phyloP scores from a whole-genome alignment of 495 filamentous ascomycete species.

The Penicillium paradoxum region DNA sequence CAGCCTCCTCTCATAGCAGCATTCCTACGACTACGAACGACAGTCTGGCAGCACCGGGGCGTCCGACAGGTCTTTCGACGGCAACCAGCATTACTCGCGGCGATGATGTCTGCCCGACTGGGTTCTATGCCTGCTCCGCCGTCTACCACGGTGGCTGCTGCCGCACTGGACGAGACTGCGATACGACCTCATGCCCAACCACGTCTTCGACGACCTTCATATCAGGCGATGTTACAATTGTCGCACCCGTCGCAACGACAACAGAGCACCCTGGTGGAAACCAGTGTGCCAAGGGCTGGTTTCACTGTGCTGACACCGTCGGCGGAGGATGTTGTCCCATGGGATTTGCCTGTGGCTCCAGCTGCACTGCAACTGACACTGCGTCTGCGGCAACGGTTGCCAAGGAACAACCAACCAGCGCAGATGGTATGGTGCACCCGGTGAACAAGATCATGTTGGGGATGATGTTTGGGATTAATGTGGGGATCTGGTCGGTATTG shows the following conservation, averaged over 20 bases:
- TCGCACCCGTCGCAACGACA: constrained; percentile 50
- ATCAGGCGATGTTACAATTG: constrained; percentile 61
- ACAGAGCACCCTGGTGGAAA: constrained; percentile 19
- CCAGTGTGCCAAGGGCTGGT: constrained; percentile 73
- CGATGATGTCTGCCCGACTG: constrained; percentile 52
- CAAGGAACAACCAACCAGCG: constrained; percentile 46
- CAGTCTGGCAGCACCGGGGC: constrained; percentile 43
- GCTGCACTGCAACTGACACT: constrained; percentile 55
- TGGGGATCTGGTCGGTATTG: constrained; percentile 15
- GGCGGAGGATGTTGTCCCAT: constrained; percentile 76
- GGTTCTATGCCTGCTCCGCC: constrained; percentile 69
- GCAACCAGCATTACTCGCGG: constrained; percentile 22
- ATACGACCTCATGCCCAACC: constrained; percentile 63
- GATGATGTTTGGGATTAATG: constrained; percentile 6
- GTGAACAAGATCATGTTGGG: not conserved
- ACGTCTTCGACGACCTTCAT: constrained; percentile 54
- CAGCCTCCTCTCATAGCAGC: not conserved
- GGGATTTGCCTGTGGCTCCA: constrained; percentile 68
- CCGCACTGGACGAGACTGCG: constrained; percentile 77
- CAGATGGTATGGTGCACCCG: not conserved
- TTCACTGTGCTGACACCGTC: constrained; percentile 57
- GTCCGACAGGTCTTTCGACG: constrained; percentile 44
- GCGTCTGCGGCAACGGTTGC: constrained; percentile 49
- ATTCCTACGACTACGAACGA: constrained; percentile 16
- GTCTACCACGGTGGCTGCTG: constrained; percentile 71